Base-by-base conservation (phyloP, 2,329 filamentous ascomycete genomes). In the Paraphaeosphaeria sporulosa region DNA sequence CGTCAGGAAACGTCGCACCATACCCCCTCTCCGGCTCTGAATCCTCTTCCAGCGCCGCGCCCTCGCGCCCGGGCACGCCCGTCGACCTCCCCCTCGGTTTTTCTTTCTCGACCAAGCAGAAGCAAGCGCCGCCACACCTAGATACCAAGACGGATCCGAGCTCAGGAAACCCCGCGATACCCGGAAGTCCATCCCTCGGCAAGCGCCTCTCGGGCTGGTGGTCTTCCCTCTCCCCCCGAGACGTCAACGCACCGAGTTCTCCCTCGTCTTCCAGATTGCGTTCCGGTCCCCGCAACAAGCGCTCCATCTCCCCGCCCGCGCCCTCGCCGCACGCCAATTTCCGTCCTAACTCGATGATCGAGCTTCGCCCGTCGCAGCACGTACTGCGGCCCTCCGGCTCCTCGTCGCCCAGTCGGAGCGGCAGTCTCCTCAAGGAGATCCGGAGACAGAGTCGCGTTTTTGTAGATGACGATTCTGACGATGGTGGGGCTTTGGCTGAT, bases 361-460 rank as follows among this genome's bases (percentile, higher is more conserved):
- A 79, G 52, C 70, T 78, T 7, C 66, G 76, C 0, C 64, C 69
- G 12, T 66, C 71, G 13, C 71, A 59, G 47, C 46, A 10, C 66
- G 56, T 19, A 32, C 44, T 44, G 58, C 23, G 50, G n/a, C 27
- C 52, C 13, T 40, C 46, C 13, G 47, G 38, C 8, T 60, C 40
- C 32, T 48, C 51, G 65, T 57, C 38, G 60, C 53, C 49, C 60
- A 65, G 58, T 61, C 62, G 76, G 12, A 30, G 40, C 40, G 70
- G 72, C 5, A 78, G 74, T 54, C 72, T 81, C 15, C 65, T 83
- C 53, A 74, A 78, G 34, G 82, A 84, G 68, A 57, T 84, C 1
- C 72, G 77, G 42, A 64, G 81, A 53, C 82, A 83, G 65, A 81
- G 78, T 55, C 70, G 60, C 17, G 60, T 62, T 44, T 62, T 62